Base-by-base conservation (phyloP, 257 asterid species). In the Paraleonurus japonicus region DNA sequence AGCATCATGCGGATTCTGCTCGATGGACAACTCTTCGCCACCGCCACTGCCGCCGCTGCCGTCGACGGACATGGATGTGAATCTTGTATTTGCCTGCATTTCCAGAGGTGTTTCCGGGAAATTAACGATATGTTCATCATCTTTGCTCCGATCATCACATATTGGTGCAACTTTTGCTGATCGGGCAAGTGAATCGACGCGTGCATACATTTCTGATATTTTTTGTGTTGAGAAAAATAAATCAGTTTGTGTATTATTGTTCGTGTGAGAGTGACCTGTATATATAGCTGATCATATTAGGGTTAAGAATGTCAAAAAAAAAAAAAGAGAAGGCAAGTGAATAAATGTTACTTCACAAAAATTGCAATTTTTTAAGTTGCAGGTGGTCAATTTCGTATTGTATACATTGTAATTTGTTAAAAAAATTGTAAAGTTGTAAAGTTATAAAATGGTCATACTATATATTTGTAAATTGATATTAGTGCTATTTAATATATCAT, bases 121-220 rank as follows among this genome's bases (percentile, higher is more conserved):
- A 10, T 27, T 16, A 26, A 12, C 59, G 20, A 23, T 4, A 1
- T 61, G 51, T 26, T 67, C 60, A 3, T 35, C 71, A 0, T 37
- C 39, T 22, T 64, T 51, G 20, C 2, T 35, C 16, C 13, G 13
- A 33, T 63, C 67, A 48, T 65, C 75, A 24, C 7, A 33, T 2
- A 75, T 15, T 2, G 91, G 89, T 32, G 33, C 43, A 9, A 86
- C 80, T 79, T 66, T 68, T 2, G 81, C 66, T 20, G 82, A 77
- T 43, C 67, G 63, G 2, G 62, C 37, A 28, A 9, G 23, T 12
- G 79, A 65, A 47, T 70, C 69, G 0, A 8, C 48, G 11, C 65
- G 64, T 43, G 61, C 23, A 47, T 12, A 24, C 9, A 65, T 28
- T 35, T 81, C 85, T 39, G 62, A 74, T 77, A 2, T 3, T 43